A percentile compares a stretch with the other conserved stretches of the same genome.
Evolutionary conservation across 805 yeast genomes (phyloP).

Genomic region (Limtongozyma cylindracea): DNA sequence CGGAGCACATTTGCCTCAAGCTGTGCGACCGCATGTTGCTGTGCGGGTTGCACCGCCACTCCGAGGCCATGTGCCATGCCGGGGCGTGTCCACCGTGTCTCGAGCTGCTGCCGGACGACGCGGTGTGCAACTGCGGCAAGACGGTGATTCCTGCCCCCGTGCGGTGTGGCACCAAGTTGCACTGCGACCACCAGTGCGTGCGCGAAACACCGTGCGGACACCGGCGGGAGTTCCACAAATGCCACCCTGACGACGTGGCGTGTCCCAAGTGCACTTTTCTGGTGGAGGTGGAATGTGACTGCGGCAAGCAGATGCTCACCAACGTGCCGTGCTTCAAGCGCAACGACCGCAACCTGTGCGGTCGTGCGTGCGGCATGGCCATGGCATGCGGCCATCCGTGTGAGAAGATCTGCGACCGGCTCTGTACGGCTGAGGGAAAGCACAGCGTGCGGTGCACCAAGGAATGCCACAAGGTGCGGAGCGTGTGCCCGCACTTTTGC

Average conservation of each 20-base stretch:
- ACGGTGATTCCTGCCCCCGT: slow-evolving; percentile 66
- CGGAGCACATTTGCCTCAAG: slow-evolving; percentile 46
- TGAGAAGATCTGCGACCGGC: slow-evolving; percentile 31
- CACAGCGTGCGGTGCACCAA: slow-evolving; percentile 36
- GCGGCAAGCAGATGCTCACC: slow-evolving; percentile 28
- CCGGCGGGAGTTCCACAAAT: slow-evolving; percentile 35
- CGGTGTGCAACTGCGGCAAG: slow-evolving; percentile 59
- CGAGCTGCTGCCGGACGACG: slow-evolving; percentile 58
- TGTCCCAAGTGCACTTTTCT: slow-evolving; percentile 60
- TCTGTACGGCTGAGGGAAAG: slow-evolving; percentile 31
- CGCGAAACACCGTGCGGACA: slow-evolving; percentile 47
- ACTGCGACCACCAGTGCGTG: slow-evolving; percentile 40
- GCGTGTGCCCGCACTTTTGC: slow-evolving; percentile 48
- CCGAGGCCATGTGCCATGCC: slow-evolving; percentile 39
- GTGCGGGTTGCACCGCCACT: slow-evolving; percentile 41
- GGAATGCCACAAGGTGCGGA: slow-evolving; percentile 24
- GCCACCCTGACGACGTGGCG: slow-evolving; percentile 36
- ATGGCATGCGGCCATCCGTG: slow-evolving; percentile 17
- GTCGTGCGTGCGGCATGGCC: no score
- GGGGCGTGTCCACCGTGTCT: slow-evolving; percentile 67
- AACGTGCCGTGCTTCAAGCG: slow-evolving; percentile 49
- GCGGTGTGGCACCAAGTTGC: slow-evolving; percentile 49
- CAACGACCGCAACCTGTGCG: no score
- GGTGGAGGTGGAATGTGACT: slow-evolving; percentile 30
- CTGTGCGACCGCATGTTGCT: slow-evolving; percentile 34